Percentiles rank a stretch among this genome's conserved stretches.
Evolutionary conservation across 306 rosid species (phyloP).

Genomic region (Dryas octopetala): DNA sequence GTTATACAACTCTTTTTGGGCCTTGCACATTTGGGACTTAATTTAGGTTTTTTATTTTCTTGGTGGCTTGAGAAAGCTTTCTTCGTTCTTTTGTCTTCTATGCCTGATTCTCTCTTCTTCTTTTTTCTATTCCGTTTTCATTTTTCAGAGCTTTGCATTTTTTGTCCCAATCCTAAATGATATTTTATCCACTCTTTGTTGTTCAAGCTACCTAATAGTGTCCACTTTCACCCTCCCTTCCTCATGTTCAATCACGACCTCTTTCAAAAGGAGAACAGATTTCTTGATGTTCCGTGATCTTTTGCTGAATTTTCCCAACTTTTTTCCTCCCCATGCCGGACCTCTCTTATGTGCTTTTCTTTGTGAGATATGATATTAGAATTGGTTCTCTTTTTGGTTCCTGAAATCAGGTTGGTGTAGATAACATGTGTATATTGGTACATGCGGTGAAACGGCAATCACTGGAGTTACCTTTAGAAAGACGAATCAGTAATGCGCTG

Average conservation of each 20-base stretch:
- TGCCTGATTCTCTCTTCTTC: neutral
- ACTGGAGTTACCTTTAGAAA: conserved; percentile 64
- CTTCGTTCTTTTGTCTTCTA: neutral
- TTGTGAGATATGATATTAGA: conserved; percentile 6
- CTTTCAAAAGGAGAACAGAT: neutral
- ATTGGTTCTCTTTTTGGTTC: conserved; percentile 27
- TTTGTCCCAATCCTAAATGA: neutral
- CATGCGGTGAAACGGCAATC: conserved; percentile 91
- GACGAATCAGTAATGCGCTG: conserved; percentile 73
- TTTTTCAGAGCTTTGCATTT: neutral
- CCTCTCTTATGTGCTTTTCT: neutral
- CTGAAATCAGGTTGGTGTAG: conserved; percentile 84
- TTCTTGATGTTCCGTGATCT: neutral
- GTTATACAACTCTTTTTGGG: neutral
- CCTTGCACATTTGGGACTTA: neutral
- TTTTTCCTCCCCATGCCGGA: neutral
- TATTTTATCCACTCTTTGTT: neutral
- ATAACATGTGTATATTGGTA: conserved; percentile 96
- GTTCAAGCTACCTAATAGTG: neutral
- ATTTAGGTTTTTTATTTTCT: neutral
- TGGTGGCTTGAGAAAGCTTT: neutral
- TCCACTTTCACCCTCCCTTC: conserved; percentile 1
- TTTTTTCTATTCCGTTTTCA: neutral
- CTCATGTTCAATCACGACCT: neutral
- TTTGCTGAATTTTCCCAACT: neutral